phyloP scores from a whole-genome alignment of 139 green algal genomes.

The Zygnema cylindricum region DNA sequence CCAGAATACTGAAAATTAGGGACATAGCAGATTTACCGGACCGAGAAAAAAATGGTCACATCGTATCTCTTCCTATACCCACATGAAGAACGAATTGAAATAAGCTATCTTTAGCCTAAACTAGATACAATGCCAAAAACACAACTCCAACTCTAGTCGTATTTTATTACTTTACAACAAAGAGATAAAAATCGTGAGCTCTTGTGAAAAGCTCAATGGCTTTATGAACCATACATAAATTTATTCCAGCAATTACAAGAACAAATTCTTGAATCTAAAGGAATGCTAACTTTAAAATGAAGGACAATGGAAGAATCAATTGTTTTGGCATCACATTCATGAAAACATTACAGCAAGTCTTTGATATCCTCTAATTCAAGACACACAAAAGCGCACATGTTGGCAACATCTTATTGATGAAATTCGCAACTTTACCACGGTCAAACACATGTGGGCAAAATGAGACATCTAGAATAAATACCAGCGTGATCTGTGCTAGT shows the following conservation, averaged over 20 bases:
- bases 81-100: neutral
- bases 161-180: too few species aligned
- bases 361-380: neutral
- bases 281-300: too few species aligned
- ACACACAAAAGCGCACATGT: neutral
- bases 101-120: neutral
- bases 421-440: too few species aligned
- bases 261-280: too few species aligned
- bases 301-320: too few species aligned
- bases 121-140: neutral
- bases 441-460: too few species aligned
- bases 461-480: neutral
- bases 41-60: neutral
- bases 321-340: neutral
- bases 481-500: neutral
- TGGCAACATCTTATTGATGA: too few species aligned
- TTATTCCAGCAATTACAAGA: too few species aligned
- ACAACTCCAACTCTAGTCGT: neutral
- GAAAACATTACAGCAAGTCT: neutral
- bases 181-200: too few species aligned
- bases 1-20: neutral
- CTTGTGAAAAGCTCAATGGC: too few species aligned
- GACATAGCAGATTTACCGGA: constrained; percentile 54
- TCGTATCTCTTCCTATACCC: neutral
- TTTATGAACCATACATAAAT: too few species aligned